A percentile compares a stretch with the other conserved stretches of the same genome.
Conservation (phyloP, 2,329 filamentous ascomycete genomes). For the Ascochyta lentis region DNA sequence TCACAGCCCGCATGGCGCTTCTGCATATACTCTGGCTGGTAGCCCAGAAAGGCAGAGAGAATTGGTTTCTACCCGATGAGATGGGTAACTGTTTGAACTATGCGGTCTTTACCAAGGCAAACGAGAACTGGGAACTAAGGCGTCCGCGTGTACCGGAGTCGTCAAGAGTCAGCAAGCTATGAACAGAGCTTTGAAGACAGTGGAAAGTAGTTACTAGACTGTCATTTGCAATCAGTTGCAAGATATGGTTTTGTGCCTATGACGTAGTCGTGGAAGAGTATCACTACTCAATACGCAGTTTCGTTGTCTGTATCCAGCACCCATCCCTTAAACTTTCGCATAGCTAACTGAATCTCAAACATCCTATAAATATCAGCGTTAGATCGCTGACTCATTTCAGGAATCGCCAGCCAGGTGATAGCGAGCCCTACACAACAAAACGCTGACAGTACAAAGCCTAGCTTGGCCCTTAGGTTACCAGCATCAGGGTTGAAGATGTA, state of each 20-base stretch:
- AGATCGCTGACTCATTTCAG: neutral
- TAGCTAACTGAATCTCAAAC: no score
- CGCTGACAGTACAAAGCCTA: neutral
- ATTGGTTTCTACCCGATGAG: conserved; percentile 12
- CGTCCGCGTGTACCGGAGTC: neutral
- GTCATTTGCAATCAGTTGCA: no score
- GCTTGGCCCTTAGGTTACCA: neutral
- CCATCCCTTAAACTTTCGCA: no score
- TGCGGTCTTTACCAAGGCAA: conserved; percentile 6
- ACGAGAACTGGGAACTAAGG: conserved; percentile 8
- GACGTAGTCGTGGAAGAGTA: no score
- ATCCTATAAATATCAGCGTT: neutral
- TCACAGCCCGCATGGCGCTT: conserved; percentile 20
- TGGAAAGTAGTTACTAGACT: neutral
- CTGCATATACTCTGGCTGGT: conserved; percentile 17
- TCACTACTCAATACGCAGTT: no score
- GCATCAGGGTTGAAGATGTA: neutral
- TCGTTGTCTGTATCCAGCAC: no score
- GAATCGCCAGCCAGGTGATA: neutral
- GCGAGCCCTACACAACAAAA: neutral
- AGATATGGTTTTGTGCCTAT: no score
- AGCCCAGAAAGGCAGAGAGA: neutral
- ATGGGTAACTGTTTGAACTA: conserved; percentile 19
- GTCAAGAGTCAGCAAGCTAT: neutral
- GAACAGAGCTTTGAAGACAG: neutral